A percentile compares a stretch with the other conserved stretches of the same genome.
Evolutionary conservation across 2,329 filamentous ascomycete species (phyloP).

Genomic region (Cladosporium oxysporum): DNA sequence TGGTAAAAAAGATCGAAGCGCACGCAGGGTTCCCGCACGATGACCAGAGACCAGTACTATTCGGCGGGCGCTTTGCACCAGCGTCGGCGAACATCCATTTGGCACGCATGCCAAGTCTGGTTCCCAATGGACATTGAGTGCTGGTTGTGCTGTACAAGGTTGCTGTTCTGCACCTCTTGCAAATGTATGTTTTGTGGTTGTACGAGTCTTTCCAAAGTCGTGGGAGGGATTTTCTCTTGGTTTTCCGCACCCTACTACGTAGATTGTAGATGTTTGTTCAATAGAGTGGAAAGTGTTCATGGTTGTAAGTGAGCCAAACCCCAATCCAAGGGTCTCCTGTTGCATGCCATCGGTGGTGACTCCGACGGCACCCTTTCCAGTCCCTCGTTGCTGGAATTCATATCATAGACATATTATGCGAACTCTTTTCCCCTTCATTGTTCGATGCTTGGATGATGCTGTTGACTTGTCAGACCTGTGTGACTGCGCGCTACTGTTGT

Average conservation of each 20-base stretch:
- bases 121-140: not conserved
- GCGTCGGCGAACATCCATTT: not conserved
- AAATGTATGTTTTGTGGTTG: not conserved
- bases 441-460: not conserved
- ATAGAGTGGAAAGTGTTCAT: not conserved
- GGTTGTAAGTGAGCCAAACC: not conserved
- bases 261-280: not conserved
- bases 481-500: not conserved
- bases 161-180: not conserved
- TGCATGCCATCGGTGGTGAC: not conserved
- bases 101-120: not conserved
- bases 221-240: not conserved
- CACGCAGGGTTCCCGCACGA: not conserved
- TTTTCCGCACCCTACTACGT: not conserved
- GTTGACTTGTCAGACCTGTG: not conserved
- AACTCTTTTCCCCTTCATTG: not conserved
- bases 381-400: not conserved
- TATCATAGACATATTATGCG: not conserved
- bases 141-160: not conserved
- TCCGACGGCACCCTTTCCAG: not conserved
- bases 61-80: not conserved
- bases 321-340: not conserved
- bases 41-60: not conserved
- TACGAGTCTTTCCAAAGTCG: not conserved
- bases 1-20: not conserved